Conservation (phyloP, 192 early-diverging fungal genomes). For the Dissophora ornata region DNA sequence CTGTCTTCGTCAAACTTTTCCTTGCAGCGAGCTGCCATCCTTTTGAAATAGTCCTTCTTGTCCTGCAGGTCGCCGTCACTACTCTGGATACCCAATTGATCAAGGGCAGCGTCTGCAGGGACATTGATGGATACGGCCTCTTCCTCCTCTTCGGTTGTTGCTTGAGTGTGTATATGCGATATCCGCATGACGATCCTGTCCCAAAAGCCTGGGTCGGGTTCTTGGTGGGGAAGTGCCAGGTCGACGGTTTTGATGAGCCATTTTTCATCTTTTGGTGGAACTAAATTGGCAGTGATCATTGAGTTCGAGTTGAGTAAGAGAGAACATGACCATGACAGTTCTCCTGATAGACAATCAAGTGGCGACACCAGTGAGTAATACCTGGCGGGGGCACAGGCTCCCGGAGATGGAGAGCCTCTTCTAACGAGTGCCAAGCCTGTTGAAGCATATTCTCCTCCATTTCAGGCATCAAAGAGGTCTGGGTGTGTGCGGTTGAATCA, state of each 20-base stretch:
- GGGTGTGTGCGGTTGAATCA: no score
- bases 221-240: constrained; percentile 18
- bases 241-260: constrained; percentile 44
- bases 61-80: constrained; percentile 20
- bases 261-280: constrained; percentile 43
- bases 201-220: constrained; percentile 25
- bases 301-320: no score
- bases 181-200: constrained; percentile 26
- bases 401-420: constrained; percentile 36
- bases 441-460: constrained; percentile 16
- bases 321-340: no score
- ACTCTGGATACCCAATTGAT: constrained; percentile 16
- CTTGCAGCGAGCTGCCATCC: constrained; percentile 34
- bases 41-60: constrained; percentile 31
- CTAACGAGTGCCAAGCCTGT: constrained; percentile 37
- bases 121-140: constrained; percentile 26
- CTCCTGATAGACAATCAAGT: no score
- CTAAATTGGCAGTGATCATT: no score
- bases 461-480: no score
- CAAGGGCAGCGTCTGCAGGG: constrained; percentile 29
- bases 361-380: no score
- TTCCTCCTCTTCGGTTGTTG: background rate
- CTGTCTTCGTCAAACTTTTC: constrained; percentile 40
- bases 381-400: constrained; percentile 38
- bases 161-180: background rate